These are phyloP conservation scores for Plasmodium coatneyi DNA, from an alignment of 169 alveolate genomes.

Conservation along the genomic window DNA sequence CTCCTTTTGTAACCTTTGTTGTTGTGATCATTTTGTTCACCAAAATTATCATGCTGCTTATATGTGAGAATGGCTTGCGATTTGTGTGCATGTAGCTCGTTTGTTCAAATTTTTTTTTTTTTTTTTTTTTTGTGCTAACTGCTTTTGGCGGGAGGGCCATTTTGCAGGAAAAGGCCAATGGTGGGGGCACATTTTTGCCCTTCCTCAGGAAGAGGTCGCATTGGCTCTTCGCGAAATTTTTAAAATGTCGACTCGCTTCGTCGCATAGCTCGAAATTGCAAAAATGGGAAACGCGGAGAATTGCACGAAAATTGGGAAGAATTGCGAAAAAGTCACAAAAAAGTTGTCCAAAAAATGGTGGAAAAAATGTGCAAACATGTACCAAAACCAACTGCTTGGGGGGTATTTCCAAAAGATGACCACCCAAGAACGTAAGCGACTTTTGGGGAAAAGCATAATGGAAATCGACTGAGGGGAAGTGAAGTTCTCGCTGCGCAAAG, in stretches of 20 bases:
- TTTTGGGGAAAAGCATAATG: neutral
- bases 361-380: neutral
- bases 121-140: neutral
- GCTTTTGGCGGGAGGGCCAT: neutral
- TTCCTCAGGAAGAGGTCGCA: neutral
- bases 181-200: neutral
- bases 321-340: neutral
- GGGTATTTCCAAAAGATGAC: neutral
- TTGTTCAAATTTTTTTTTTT: too few relatives aligned
- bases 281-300: neutral
- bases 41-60: neutral
- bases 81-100: neutral
- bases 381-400: neutral
- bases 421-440: neutral
- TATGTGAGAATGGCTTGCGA: neutral
- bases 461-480: neutral
- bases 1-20: neutral
- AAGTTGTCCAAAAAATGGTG: neutral
- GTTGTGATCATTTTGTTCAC: neutral
- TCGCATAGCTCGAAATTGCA: neutral
- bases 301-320: neutral
- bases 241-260: neutral
- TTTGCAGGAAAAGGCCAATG: neutral
- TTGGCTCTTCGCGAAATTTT: neutral
- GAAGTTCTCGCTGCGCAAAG: neutral